phyloP scores from a whole-genome alignment of 768 basidiomycete genomes.

The Rhodocollybia butyracea region DNA sequence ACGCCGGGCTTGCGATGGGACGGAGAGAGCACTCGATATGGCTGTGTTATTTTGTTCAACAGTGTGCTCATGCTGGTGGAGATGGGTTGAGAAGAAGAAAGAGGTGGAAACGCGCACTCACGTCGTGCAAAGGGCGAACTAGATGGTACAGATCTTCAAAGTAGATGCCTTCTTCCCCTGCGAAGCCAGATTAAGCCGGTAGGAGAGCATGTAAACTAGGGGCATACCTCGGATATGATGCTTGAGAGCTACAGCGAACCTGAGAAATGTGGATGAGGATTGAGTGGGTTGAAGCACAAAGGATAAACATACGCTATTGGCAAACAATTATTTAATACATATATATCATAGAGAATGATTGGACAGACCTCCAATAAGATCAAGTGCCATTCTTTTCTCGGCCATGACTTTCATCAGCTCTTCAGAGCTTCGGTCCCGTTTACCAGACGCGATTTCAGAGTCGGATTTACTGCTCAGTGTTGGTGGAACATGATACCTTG shows the following conservation, averaged over 20 bases:
- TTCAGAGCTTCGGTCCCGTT: conserved; percentile 27
- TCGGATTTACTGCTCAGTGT: conserved; percentile 37
- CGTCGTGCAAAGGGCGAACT: conserved; percentile 54
- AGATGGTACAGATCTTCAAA: conserved; percentile 61
- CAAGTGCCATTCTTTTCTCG: conserved; percentile 59
- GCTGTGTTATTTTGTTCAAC: conserved; percentile 6
- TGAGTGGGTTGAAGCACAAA: background rate
- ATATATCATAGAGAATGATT: no score
- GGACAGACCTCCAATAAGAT: conserved; percentile 44
- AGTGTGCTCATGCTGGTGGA: conserved; percentile 9
- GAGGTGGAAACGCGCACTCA: conserved; percentile 15
- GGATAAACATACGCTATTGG: conserved; percentile 21
- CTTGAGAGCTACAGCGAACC: conserved; percentile 31
- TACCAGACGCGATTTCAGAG: conserved; percentile 31
- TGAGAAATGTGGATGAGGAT: background rate
- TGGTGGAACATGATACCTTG: conserved; percentile 60
- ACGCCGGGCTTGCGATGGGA: conserved; percentile 3
- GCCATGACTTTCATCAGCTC: conserved; percentile 53
- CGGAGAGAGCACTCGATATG: background rate
- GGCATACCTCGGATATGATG: conserved; percentile 55
- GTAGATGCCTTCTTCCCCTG: conserved; percentile 58
- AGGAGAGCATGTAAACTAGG: background rate
- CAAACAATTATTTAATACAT: background rate
- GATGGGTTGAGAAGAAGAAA: background rate
- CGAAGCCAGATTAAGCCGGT: background rate